Percentiles rank a stretch among this genome's conserved stretches.
Evolutionary conservation across 1,284 basidiomycete species (phyloP).

Genomic region (Termitomyces sp.): DNA sequence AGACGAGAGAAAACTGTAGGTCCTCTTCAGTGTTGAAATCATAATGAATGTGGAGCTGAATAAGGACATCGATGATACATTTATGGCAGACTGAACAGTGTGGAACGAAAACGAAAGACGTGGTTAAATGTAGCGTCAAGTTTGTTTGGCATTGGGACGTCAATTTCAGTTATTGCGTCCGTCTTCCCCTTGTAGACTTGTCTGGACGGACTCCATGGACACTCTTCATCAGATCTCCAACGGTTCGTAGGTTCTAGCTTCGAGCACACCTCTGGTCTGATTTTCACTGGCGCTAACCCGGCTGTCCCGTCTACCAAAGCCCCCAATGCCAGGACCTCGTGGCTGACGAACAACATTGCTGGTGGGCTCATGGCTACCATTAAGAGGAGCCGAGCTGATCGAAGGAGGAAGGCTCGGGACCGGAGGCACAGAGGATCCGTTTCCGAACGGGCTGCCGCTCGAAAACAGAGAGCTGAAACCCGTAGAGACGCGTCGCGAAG

Average conservation of each 20-base stretch:
- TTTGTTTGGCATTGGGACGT: slow-evolving; percentile 13
- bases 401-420: slow-evolving; percentile 69
- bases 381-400: slow-evolving; percentile 37
- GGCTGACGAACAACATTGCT: slow-evolving; percentile 72
- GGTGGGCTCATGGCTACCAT: slow-evolving; percentile 39
- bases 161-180: slow-evolving; percentile 32
- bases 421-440: slow-evolving; percentile 52
- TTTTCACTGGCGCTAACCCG: slow-evolving; percentile 52
- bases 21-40: slow-evolving; percentile 25
- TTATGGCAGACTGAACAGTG: slow-evolving; percentile 18
- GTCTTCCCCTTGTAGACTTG: slow-evolving; percentile 41
- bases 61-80: slow-evolving; percentile 30
- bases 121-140: slow-evolving; percentile 16
- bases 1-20: slow-evolving; percentile 19
- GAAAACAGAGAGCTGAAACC: slow-evolving; percentile 67
- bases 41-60: slow-evolving; percentile 30
- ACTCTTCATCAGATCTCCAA: slow-evolving; percentile 63
- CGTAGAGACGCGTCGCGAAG: slow-evolving; percentile 67
- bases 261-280: slow-evolving; percentile 61
- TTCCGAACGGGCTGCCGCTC: slow-evolving; percentile 40
- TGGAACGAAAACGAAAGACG: slow-evolving; percentile 15
- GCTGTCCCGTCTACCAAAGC: slow-evolving; percentile 65
- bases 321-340: slow-evolving; percentile 67
- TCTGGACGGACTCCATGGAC: slow-evolving; percentile 33
- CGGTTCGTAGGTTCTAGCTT: slow-evolving; percentile 77